Evolutionary conservation across 108 stramenopile species (phyloP).

Genomic region (Cylindrotheca fusiformis): DNA sequence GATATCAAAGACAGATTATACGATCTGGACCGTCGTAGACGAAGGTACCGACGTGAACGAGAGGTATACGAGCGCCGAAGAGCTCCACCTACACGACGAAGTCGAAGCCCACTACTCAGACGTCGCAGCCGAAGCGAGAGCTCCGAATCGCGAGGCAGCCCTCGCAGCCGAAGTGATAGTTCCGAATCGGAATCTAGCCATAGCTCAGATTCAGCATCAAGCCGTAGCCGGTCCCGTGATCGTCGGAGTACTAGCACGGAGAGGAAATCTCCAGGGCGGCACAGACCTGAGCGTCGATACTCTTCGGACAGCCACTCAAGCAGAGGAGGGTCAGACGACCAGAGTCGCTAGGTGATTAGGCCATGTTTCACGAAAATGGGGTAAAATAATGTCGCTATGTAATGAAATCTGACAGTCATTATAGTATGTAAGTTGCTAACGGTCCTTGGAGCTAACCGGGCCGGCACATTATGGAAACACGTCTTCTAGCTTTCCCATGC

Average conservation of each 20-base stretch:
- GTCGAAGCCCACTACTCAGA: constrained; percentile 1
- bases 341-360: too few relatives aligned
- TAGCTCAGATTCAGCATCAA: background rate
- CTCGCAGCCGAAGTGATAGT: constrained; percentile 19
- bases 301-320: background rate
- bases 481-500: constrained; percentile 55
- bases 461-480: constrained; percentile 52
- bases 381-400: too few relatives aligned
- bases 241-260: too few relatives aligned
- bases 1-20: constrained; percentile 27
- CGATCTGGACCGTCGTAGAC: constrained; percentile 21
- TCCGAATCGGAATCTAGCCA: constrained; percentile 9
- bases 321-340: too few relatives aligned
- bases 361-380: too few relatives aligned
- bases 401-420: too few relatives aligned
- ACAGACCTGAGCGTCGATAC: background rate
- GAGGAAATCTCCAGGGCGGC: too few relatives aligned
- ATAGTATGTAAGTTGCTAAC: too few relatives aligned
- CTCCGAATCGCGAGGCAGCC: constrained; percentile 2
- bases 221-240: background rate
- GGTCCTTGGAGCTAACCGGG: too few relatives aligned
- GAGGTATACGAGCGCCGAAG: constrained; percentile 14
- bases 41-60: constrained; percentile 13
- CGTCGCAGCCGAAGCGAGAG: background rate
- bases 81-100: constrained; percentile 8